phyloP scores from a whole-genome alignment of 139 green algal species.

The Trebouxia sp. region DNA sequence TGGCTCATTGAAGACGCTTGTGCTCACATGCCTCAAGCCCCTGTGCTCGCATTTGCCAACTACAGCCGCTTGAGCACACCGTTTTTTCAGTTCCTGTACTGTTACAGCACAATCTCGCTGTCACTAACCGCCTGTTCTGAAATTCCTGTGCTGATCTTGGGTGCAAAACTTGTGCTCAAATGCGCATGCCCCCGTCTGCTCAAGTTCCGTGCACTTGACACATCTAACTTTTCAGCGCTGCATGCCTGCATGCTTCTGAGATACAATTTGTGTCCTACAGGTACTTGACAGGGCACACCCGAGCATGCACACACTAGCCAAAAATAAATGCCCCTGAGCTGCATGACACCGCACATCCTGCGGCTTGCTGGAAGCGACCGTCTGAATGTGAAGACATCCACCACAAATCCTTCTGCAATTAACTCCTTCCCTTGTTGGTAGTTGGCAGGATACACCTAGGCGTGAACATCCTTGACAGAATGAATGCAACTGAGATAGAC shows the following conservation, averaged over 20 bases:
- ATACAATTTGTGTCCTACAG: neutral
- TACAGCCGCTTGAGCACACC: too few relatives aligned
- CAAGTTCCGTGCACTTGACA: too few relatives aligned
- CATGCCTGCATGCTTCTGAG: neutral
- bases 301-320: neutral
- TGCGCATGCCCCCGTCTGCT: too few relatives aligned
- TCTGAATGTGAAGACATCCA: neutral
- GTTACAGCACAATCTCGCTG: too few relatives aligned
- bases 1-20: too few relatives aligned
- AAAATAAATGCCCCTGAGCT: neutral
- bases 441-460: conserved; percentile 4
- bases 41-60: too few relatives aligned
- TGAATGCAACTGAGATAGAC: conserved; percentile 1
- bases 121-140: too few relatives aligned
- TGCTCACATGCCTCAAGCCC: too few relatives aligned
- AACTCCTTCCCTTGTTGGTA: neutral
- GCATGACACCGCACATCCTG: neutral
- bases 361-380: neutral
- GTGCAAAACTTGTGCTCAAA: too few relatives aligned
- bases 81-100: too few relatives aligned
- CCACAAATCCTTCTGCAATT: neutral
- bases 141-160: too few relatives aligned
- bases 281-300: neutral
- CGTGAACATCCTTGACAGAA: neutral
- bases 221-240: too few relatives aligned